A percentile compares a stretch with the other conserved stretches of the same genome.
Conservation (phyloP, 208 protist species). For the Crithidia sp. region DNA sequence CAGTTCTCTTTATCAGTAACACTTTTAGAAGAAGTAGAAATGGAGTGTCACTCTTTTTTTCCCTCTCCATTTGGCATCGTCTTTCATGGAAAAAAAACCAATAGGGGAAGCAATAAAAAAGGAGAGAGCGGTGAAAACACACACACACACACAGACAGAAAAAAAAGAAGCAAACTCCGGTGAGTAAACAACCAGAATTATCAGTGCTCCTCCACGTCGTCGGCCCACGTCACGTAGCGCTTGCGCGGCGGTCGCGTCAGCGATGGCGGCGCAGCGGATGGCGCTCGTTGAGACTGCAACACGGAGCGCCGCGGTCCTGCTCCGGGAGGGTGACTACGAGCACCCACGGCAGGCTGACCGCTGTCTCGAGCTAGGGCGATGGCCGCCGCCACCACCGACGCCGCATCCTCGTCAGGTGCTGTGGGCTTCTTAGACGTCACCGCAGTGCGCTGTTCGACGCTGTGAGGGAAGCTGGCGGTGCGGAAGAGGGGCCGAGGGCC, state of each 20-base stretch:
- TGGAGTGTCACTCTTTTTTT: not conserved
- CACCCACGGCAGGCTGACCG: not conserved
- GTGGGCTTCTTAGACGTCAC: not conserved
- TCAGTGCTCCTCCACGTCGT: conserved; percentile 21
- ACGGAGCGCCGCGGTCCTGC: too few species aligned
- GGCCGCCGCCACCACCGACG: conserved; percentile 6
- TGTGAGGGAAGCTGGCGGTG: not conserved
- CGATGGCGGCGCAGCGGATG: too few species aligned
- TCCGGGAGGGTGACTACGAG: not conserved
- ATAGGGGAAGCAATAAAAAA: too few species aligned
- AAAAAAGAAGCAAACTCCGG: conserved; percentile 6
- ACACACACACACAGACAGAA: conserved; percentile 6
- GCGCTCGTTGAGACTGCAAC: too few species aligned
- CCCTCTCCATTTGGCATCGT: not conserved
- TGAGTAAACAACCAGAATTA: conserved; percentile 4
- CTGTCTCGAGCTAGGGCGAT: conserved; percentile 10
- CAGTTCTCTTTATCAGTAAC: too few species aligned
- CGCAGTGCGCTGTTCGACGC: not conserved
- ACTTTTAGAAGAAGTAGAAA: too few species aligned
- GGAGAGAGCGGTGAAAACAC: not conserved
- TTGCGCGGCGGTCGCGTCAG: conserved; percentile 2
- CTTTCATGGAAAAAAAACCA: too few species aligned
- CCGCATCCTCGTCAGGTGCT: not conserved
- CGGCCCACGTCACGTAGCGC: conserved; percentile 27
- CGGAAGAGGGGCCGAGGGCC: not conserved